Evolutionary conservation across 148 eudicot species (phyloP), one percentile per base, ranked within the genome.

Genomic region (Heliosperma pusillum): DNA sequence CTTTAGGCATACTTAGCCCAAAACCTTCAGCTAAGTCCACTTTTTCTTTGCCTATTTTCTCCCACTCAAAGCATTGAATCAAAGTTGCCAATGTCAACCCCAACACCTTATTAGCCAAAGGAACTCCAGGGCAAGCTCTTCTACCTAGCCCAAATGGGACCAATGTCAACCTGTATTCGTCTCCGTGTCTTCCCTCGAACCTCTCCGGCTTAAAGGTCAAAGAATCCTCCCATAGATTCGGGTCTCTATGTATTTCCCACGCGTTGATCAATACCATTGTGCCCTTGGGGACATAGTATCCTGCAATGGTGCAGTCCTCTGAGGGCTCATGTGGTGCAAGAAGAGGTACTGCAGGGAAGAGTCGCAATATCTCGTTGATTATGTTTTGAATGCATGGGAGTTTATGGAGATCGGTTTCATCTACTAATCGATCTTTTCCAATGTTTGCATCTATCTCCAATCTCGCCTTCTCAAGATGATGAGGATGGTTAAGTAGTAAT

Each of bases 51-150:
- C 53, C 27, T 60, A 73, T 27, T 53, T 61, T 78, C 16, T 78
- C 13, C 81, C 81, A 78, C 30, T 78, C 81, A 66, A 78, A 78
- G 69, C 81, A 78, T 27, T 73, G 81, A 22, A 78, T 67, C 68
- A 73, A 73, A 9, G 69, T 29, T 2, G 81, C 81, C 72, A 78
- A 58, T 15, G 29, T 45, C 11, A 78, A n/a, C 1, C 33, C 81
- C 2, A 78, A 17, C 4, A 78, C 73, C 44, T 65, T 73, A 44
- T 27, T 57, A 67, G 77, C 77, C 27, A 78, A 61, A 3, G 27
- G 4, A n/a, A 66, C 76, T 7, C 81, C 81, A 21, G 73, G 77
- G 52, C 81, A 78, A 26, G 81, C 20, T 30, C 81, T 73, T 45
- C 81, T 73, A 17, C 81, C 81, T 26, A 66, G 3, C 10, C 81